Evolutionary conservation across 169 alveolate species (phyloP).

Genomic region (Plasmodium reichenowi): DNA sequence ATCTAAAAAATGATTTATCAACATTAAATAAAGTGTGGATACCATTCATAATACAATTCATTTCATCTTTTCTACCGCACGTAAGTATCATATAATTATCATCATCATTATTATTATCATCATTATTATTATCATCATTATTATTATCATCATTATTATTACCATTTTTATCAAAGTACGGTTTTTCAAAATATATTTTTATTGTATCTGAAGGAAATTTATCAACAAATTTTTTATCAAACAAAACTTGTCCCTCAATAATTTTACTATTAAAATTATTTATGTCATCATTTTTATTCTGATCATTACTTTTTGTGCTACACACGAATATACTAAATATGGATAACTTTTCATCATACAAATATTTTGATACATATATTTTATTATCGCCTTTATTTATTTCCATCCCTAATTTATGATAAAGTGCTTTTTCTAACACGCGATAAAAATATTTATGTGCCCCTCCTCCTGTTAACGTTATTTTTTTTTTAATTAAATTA

Average conservation of each 20-base stretch:
- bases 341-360: neutral
- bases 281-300: constrained; percentile 6
- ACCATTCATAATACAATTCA: constrained; percentile 89
- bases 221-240: neutral
- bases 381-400: neutral
- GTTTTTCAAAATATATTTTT: neutral
- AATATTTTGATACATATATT: constrained; percentile 10
- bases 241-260: neutral
- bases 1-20: constrained; percentile 84
- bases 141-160: neutral
- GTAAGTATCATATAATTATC: constrained; percentile 81
- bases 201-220: neutral
- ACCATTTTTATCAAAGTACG: neutral
- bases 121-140: neutral
- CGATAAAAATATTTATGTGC: constrained; percentile 25
- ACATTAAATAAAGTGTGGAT: constrained; percentile 82
- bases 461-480: constrained; percentile 57
- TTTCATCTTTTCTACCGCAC: constrained; percentile 89
- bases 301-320: neutral
- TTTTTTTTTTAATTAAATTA: constrained; percentile 34
- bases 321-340: neutral
- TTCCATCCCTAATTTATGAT: neutral
- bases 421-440: constrained; percentile 16
- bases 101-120: neutral
- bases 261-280: too few species aligned